Evolutionary conservation across 2,329 filamentous ascomycete species (phyloP).

Genomic region (Sporothrix schenckii): DNA sequence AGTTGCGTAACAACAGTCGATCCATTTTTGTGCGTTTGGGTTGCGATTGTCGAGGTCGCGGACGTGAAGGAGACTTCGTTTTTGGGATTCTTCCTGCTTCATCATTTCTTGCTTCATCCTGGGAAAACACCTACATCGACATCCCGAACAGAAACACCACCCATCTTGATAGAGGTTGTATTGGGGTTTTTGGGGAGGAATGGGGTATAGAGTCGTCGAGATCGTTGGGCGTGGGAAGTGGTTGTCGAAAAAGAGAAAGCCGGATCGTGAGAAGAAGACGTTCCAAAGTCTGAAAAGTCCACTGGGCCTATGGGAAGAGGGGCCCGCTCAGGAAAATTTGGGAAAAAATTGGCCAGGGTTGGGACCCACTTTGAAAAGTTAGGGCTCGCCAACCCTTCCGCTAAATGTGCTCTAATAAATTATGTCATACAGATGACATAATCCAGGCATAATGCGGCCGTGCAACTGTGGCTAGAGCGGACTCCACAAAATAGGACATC

Average conservation of each 20-base stretch:
- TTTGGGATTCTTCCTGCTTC: slow-evolving; percentile 21
- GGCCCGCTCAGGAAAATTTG: slow-evolving; percentile 21
- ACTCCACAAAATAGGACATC: slow-evolving; percentile 3
- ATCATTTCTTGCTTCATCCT: slow-evolving; percentile 30
- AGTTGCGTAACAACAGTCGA: slow-evolving; percentile 15
- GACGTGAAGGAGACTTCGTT: slow-evolving; percentile 29
- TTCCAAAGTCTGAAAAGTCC: slow-evolving; percentile 5
- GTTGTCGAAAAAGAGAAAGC: slow-evolving; percentile 32
- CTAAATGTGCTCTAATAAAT: neutral
- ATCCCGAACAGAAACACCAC: slow-evolving; percentile 79
- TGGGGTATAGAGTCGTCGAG: slow-evolving; percentile 13
- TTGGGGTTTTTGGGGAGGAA: slow-evolving; percentile 29
- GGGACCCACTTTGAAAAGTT: slow-evolving; percentile 20
- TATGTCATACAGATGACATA: slow-evolving; percentile 15
- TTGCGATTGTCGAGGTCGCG: slow-evolving; percentile 9
- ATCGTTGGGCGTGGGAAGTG: slow-evolving; percentile 21
- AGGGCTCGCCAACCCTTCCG: slow-evolving; percentile 28
- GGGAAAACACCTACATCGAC: slow-evolving; percentile 69
- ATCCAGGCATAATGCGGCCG: neutral
- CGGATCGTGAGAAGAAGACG: neutral
- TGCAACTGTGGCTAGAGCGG: slow-evolving; percentile 23
- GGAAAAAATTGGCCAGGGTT: neutral
- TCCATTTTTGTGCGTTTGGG: slow-evolving; percentile 15
- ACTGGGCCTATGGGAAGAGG: neutral
- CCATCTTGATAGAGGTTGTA: slow-evolving; percentile 61